Base-by-base conservation (phyloP, 306 rosid species). In the Sesbania bispinosa region DNA sequence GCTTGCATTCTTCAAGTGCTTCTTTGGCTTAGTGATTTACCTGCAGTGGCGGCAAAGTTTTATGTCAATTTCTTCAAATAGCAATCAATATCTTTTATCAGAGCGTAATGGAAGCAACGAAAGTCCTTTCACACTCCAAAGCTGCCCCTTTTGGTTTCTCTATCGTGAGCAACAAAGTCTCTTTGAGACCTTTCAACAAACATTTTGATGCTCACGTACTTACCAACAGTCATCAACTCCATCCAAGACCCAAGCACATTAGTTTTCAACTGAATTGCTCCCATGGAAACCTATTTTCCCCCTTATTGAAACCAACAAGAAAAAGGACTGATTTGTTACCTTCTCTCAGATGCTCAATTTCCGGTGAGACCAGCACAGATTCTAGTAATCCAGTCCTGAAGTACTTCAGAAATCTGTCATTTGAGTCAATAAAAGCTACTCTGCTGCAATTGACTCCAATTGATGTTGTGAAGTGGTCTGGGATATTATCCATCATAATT, bases 391-490 rank as follows among this genome's bases (percentile, higher is more conserved):
- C 91, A 77, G 47, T 87, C 39, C 78, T 77, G 26, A 79, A 71
- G 43, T 70, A 78, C 77, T 68, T 89, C 26, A 78, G 73, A 71
- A 75, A 47, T 72, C 55, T 88, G 20, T 79, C 89, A 3, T 55
- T 82, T 75, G 90, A 91, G 71, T 85, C 91, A 4, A 15, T 89
- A 30, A 85, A 80, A 79, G 80, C 63, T 67, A 67, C 71, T 38
- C 71, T 86, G 79, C 74, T 71, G 30, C 86, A 84, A 43, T 59
- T 87, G 50, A 94, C 99, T 75, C 96, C 97, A 8, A 73, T 87
- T 71, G 85, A 87, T 62, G 53, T 94, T 3, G 77, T 87, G 35
- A 94, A 90, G 78, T 91, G 86, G 93, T 85, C 88, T 51, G 91
- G 81, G 46, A 63, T 94, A 64, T 46, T 86, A 45, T 75, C 93